phyloP scores from a whole-genome alignment of 1,284 basidiomycete species.

The Xanthoconium separans region DNA sequence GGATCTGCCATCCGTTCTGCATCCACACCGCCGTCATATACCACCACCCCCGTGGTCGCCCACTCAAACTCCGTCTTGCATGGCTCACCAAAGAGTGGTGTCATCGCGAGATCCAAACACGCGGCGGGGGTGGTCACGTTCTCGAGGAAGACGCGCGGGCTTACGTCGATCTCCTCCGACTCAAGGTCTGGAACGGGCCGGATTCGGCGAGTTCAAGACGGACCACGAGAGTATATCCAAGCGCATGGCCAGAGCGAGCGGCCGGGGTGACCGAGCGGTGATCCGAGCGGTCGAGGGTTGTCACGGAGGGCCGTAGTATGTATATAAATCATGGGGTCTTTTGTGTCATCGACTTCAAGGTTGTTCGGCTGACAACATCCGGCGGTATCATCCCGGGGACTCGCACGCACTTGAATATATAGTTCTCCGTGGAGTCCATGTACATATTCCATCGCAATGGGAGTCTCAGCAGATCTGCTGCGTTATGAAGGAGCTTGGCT shows the following conservation, averaged over 20 bases:
- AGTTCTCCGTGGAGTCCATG: no score
- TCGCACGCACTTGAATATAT: no score
- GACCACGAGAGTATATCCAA: conserved; percentile 76
- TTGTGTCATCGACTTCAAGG: no score
- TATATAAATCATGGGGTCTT: no score
- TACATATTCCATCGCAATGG: no score
- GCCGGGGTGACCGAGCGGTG: conserved; percentile 40
- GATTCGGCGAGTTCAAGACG: conserved; percentile 82
- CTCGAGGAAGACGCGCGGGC: conserved; percentile 90
- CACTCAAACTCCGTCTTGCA: conserved; percentile 88
- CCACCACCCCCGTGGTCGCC: conserved; percentile 86
- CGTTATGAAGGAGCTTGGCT: no score
- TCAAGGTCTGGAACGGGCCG: conserved; percentile 76
- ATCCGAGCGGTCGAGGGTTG: conserved; percentile 76
- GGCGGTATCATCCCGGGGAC: no score
- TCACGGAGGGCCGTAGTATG: no score
- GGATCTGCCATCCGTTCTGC: conserved; percentile 78
- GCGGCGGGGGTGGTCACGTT: conserved; percentile 80
- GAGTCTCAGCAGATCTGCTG: no score
- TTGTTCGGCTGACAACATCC: no score
- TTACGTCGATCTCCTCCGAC: conserved; percentile 77
- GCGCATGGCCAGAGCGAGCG: conserved; percentile 60
- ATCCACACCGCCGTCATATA: conserved; percentile 89
- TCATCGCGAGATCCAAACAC: conserved; percentile 78
- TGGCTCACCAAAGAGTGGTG: conserved; percentile 94